Conservation (phyloP, 495 filamentous ascomycete genomes). For the Parathielavia hyrcaniae region DNA sequence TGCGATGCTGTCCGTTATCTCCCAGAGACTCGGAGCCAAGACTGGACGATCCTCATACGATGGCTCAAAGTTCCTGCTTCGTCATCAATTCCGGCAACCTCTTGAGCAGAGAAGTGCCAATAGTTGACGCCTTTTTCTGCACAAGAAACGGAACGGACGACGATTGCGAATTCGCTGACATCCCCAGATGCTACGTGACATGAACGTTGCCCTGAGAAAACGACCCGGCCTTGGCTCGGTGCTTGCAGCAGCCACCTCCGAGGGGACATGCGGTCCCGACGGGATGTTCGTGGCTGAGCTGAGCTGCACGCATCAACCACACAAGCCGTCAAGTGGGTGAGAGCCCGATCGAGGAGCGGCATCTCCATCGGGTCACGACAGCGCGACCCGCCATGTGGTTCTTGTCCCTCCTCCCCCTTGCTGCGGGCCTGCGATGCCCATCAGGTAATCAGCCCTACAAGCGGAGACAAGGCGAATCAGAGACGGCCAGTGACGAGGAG, state of each 20-base stretch:
- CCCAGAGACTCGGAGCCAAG: not conserved
- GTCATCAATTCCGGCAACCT: not conserved
- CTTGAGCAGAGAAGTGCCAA: not conserved
- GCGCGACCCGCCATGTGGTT: slow-evolving; percentile 9
- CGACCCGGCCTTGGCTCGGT: not conserved
- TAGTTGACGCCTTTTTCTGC: too few species aligned
- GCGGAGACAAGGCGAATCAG: slow-evolving; percentile 16
- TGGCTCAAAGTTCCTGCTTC: not conserved
- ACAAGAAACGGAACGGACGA: not conserved
- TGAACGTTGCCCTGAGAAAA: slow-evolving; percentile 5
- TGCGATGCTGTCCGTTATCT: slow-evolving; percentile 7
- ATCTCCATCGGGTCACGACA: slow-evolving; percentile 13
- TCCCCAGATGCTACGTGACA: slow-evolving; percentile 8
- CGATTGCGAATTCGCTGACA: not conserved
- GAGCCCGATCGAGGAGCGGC: not conserved
- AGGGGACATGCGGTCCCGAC: slow-evolving; percentile 2
- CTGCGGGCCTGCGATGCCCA: not conserved
- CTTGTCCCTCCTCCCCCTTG: not conserved
- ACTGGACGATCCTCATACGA: not conserved
- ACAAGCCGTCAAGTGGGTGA: too few species aligned
- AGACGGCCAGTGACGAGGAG: not conserved
- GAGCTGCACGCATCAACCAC: not conserved
- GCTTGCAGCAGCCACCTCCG: slow-evolving; percentile 3
- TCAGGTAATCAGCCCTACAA: slow-evolving; percentile 17
- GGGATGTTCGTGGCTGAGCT: slow-evolving; percentile 14